Evolutionary conservation across 1,139 yeast species (phyloP).

Genomic region (Pichia sp.): DNA sequence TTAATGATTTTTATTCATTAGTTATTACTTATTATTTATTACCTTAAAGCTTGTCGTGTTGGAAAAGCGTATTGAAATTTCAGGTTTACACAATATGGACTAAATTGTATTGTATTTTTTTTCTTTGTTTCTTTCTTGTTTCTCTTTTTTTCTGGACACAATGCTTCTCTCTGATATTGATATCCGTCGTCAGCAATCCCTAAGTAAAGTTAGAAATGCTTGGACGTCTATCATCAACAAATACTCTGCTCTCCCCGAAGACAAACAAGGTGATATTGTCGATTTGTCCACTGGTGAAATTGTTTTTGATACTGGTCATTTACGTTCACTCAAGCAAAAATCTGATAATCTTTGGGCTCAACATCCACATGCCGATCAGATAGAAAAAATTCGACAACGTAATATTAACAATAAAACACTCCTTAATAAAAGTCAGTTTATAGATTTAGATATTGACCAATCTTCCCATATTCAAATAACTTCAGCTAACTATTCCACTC

Average conservation of each 20-base stretch:
- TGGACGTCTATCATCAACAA: constrained; percentile 54
- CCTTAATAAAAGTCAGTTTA: not conserved
- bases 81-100: not conserved
- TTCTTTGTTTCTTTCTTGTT: not conserved
- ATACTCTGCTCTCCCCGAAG: constrained; percentile 46
- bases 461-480: not conserved
- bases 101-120: not conserved
- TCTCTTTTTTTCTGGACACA: not conserved
- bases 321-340: constrained; percentile 32
- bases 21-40: too few relatives aligned
- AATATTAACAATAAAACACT: not conserved
- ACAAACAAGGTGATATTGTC: constrained; percentile 56
- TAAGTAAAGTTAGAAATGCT: constrained; percentile 19
- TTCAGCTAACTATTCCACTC: not conserved
- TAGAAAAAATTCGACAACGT: not conserved
- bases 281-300: constrained; percentile 57
- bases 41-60: too few relatives aligned
- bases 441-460: not conserved
- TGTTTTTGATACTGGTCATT: constrained; percentile 58
- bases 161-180: not conserved
- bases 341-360: constrained; percentile 4
- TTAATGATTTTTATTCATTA: not conserved
- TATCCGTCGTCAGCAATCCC: constrained; percentile 11
- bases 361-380: not conserved
- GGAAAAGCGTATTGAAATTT: not conserved